Conservation (phyloP, 2,329 filamentous ascomycete species). For the Phyllosticta paracitricarpa region DNA sequence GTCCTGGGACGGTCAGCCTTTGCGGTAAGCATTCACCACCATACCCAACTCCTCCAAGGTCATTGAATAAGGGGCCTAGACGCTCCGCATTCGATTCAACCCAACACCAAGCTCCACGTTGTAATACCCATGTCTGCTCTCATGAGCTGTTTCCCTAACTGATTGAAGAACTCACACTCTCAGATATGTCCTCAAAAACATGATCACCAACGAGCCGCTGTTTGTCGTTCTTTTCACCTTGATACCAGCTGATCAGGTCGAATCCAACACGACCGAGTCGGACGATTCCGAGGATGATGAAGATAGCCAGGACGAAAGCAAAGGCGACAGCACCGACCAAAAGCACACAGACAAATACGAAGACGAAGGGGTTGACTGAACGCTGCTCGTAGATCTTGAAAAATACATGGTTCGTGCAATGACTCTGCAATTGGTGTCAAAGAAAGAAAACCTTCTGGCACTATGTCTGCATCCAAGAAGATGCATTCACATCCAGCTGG, state of each 20-base stretch:
- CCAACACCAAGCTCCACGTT: background rate
- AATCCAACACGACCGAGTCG: background rate
- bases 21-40: constrained; percentile 48
- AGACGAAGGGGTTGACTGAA: background rate
- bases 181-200: constrained; percentile 87
- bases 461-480: no score
- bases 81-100: background rate
- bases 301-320: background rate
- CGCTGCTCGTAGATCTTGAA: no score
- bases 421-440: no score
- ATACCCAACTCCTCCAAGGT: background rate
- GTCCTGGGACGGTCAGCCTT: constrained; percentile 70
- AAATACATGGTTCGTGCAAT: no score
- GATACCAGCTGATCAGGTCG: constrained; percentile 48
- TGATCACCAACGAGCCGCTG: constrained; percentile 61
- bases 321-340: background rate
- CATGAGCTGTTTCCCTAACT: background rate
- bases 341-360: background rate
- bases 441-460: no score
- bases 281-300: background rate
- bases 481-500: no score
- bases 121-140: background rate
- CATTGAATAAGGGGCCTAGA: constrained; percentile 7
- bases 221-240: constrained; percentile 75
- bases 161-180: constrained; percentile 64